A percentile compares a stretch with the other conserved stretches of the same genome.
phyloP scores from a whole-genome alignment of 768 basidiomycete genomes.

The Xanthoconium stramineum region DNA sequence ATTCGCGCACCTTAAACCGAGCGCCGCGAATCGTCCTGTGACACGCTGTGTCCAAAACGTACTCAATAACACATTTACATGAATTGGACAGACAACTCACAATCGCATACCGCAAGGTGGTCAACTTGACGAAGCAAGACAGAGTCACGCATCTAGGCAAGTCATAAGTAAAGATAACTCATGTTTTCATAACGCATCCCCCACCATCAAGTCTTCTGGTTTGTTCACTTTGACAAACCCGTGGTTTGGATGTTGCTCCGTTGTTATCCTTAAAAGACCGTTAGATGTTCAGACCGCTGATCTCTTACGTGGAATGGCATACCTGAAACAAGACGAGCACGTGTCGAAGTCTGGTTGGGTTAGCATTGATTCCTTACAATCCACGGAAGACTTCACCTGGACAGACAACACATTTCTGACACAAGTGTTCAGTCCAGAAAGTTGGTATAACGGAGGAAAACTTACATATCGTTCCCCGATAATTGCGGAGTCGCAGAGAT shows the following conservation, averaged over 20 bases:
- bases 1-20: constrained; percentile 63
- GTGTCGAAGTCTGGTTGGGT: constrained; percentile 63
- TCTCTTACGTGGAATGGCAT: constrained; percentile 8
- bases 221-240: constrained; percentile 63
- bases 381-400: constrained; percentile 38
- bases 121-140: constrained; percentile 14
- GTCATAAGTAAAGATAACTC: neutral
- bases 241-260: constrained; percentile 74
- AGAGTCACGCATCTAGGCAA: constrained; percentile 30
- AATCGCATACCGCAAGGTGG: constrained; percentile 64
- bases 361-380: constrained; percentile 1
- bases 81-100: constrained; percentile 21
- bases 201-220: constrained; percentile 55
- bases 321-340: constrained; percentile 69
- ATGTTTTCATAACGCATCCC: constrained; percentile 24
- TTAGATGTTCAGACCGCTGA: neutral
- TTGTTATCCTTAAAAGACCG: constrained; percentile 47
- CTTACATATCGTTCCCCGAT: constrained; percentile 71
- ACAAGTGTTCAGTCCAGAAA: constrained; percentile 1
- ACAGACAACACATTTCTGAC: constrained; percentile 73
- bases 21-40: constrained; percentile 50
- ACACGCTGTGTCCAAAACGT: constrained; percentile 37
- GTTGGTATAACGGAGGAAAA: neutral
- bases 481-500: constrained; percentile 74
- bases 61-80: neutral